Conservation (phyloP, 805 yeast species). For the Blastobotrys chiropterorum region DNA sequence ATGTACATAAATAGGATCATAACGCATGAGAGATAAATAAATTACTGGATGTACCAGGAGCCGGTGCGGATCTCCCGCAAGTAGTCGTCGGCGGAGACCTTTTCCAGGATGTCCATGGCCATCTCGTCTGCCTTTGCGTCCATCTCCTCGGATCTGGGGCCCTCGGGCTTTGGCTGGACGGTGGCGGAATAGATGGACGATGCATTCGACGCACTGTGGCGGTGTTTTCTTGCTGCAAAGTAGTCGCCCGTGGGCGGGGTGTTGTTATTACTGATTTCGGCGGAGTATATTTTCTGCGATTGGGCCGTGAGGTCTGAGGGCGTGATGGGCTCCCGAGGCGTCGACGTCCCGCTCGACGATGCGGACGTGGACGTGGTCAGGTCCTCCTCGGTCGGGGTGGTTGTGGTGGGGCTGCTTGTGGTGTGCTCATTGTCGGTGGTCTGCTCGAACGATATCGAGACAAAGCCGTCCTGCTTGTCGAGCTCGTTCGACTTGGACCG, state of each 20-base stretch:
- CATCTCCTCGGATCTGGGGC: constrained; percentile 10
- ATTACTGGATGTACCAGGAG: constrained; percentile 20
- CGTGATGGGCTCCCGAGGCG: background rate
- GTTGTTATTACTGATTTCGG: background rate
- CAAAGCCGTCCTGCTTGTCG: constrained; percentile 12
- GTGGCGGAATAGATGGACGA: background rate
- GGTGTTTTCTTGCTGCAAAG: too few species aligned
- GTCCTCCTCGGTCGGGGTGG: too few species aligned
- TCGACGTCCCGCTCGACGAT: too few species aligned
- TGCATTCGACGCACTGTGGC: background rate
- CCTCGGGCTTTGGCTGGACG: background rate
- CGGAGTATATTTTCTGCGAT: background rate
- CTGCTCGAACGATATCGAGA: constrained; percentile 18
- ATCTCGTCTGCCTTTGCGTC: constrained; percentile 29
- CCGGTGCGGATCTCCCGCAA: constrained; percentile 18
- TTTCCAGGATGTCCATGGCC: constrained; percentile 30
- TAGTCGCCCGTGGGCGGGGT: too few species aligned
- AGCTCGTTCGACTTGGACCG: background rate
- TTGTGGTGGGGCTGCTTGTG: too few species aligned
- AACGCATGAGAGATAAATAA: constrained; percentile 3
- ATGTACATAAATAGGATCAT: constrained; percentile 4
- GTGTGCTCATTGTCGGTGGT: constrained; percentile 6
- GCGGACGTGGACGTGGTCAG: too few species aligned
- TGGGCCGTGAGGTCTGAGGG: background rate
- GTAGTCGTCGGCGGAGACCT: constrained; percentile 26